phyloP scores from a whole-genome alignment of 1,284 basidiomycete species.

The Phylloboletellus chloephorus region DNA sequence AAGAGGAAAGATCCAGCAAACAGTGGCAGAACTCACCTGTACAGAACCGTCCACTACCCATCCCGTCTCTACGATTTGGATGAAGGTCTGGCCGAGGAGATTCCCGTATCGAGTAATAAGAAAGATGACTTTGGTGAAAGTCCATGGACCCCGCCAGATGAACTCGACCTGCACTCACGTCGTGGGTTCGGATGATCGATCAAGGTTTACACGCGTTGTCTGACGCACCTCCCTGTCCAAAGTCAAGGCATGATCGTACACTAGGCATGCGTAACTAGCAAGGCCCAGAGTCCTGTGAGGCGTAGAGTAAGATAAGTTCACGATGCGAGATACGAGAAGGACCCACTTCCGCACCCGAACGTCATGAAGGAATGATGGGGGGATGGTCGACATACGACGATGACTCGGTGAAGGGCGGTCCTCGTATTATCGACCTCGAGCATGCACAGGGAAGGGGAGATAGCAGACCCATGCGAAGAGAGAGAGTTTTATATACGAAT shows the following conservation, averaged over 20 bases:
- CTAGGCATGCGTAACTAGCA: conserved; percentile 9
- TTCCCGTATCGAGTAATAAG: conserved; percentile 16
- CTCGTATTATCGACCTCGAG: too few relatives aligned
- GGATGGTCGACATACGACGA: background rate
- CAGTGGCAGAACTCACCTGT: conserved; percentile 1
- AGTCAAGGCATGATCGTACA: conserved; percentile 15
- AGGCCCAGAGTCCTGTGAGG: conserved; percentile 1
- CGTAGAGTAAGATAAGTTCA: background rate
- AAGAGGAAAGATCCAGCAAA: too few relatives aligned
- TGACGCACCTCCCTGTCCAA: conserved; percentile 6
- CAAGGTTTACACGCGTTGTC: too few relatives aligned
- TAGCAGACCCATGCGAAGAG: too few relatives aligned
- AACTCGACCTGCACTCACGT: conserved; percentile 6
- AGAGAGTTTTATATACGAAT: too few relatives aligned
- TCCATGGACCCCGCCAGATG: conserved; percentile 14
- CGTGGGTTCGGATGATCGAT: too few relatives aligned
- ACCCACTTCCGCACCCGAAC: conserved; percentile 1
- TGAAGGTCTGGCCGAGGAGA: conserved; percentile 6
- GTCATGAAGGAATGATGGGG: background rate
- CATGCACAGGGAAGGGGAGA: too few relatives aligned
- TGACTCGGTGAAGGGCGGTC: too few relatives aligned
- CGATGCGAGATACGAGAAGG: background rate
- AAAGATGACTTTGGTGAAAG: conserved; percentile 11
- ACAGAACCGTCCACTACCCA: background rate
- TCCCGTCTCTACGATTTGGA: background rate